Percentiles rank a stretch among this genome's conserved stretches.
Conservation (phyloP, 345 rosid species). For the Raphanus sativus region DNA sequence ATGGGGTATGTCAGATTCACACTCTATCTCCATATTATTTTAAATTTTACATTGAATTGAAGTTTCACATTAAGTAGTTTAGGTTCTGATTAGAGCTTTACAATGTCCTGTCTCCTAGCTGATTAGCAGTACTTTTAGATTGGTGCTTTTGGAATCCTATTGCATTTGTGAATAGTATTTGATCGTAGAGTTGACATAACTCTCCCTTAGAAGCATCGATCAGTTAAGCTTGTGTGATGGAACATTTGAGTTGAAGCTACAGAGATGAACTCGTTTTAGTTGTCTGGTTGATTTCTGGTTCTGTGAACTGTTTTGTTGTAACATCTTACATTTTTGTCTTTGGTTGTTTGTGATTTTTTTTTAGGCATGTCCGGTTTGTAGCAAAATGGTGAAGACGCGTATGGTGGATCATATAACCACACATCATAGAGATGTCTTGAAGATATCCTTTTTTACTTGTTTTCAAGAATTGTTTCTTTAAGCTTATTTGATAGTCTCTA, state of each 20-base stretch:
- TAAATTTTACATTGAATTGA: neutral
- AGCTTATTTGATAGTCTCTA: neutral
- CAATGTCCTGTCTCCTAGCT: neutral
- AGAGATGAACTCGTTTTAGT: neutral
- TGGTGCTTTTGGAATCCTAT: neutral
- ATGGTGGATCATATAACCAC: neutral
- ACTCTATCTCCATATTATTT: neutral
- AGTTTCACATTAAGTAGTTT: conserved; percentile 5
- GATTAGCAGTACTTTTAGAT: neutral
- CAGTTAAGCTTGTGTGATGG: neutral
- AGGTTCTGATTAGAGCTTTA: neutral
- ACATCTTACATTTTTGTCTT: neutral
- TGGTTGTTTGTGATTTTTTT: conserved; percentile 13
- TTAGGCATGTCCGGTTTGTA: conserved; percentile 37
- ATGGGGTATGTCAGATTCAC: conserved; percentile 32
- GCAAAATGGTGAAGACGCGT: conserved; percentile 22
- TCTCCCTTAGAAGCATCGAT: neutral
- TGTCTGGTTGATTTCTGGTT: neutral
- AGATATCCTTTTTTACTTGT: conserved; percentile 31
- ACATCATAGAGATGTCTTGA: conserved; percentile 35
- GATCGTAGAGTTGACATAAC: neutral
- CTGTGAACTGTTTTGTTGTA: neutral
- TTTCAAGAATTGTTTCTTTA: neutral
- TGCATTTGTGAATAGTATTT: neutral
- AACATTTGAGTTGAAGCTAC: neutral